Percentiles rank a stretch among this genome's conserved stretches.
Conservation (phyloP, 2,329 filamentous ascomycete genomes). For the Aspergillus ochraceoroseus region DNA sequence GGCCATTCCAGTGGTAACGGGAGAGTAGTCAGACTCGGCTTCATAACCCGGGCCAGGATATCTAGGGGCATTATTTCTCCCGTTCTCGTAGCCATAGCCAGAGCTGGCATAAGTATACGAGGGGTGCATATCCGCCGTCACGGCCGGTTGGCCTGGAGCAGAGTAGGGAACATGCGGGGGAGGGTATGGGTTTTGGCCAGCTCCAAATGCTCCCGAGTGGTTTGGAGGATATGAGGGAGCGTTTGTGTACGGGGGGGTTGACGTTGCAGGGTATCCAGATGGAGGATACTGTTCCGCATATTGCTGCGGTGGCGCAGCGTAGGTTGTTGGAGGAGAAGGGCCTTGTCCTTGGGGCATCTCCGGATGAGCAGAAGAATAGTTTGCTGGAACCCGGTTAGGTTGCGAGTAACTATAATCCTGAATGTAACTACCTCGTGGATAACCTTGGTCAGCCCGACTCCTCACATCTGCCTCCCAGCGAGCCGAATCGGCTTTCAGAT, state of each 20-base stretch:
- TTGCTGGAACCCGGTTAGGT: constrained; percentile 38
- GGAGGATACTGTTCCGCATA: constrained; percentile 37
- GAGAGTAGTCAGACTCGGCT: constrained; percentile 40
- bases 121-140: constrained; percentile 38
- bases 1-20: constrained; percentile 38
- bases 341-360: constrained; percentile 38
- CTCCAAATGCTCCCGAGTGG: constrained; percentile 35
- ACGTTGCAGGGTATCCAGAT: constrained; percentile 30
- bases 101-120: constrained; percentile 38
- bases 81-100: constrained; percentile 37
- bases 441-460: constrained; percentile 39
- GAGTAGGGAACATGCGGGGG: constrained; percentile 33
- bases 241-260: constrained; percentile 33
- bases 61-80: constrained; percentile 40
- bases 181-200: constrained; percentile 35
- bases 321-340: constrained; percentile 37
- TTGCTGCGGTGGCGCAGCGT: constrained; percentile 33
- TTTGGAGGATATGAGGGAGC: constrained; percentile 32
- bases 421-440: constrained; percentile 42
- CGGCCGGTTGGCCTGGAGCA: constrained; percentile 35
- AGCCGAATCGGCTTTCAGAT: constrained; percentile 51
- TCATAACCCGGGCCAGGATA: constrained; percentile 43
- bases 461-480: constrained; percentile 47
- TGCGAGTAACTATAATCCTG: constrained; percentile 37
- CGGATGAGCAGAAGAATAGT: constrained; percentile 37